Conservation (phyloP, 768 basidiomycete genomes). For the Infundibulicybe gibba region DNA sequence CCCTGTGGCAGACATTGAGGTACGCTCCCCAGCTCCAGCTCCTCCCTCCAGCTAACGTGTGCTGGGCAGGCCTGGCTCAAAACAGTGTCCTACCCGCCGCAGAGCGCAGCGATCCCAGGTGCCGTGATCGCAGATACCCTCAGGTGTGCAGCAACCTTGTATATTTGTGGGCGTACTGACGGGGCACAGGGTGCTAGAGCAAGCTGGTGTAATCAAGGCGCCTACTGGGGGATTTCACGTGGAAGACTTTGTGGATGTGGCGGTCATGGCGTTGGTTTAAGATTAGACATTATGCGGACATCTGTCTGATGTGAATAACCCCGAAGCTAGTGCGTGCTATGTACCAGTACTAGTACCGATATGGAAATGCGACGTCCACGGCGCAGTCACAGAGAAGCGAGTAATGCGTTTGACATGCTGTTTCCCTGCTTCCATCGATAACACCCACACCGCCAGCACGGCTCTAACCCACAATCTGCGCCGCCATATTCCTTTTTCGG, state of each 20-base stretch:
- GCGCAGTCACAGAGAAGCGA: no score
- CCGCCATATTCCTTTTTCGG: no score
- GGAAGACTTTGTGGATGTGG: constrained; percentile 51
- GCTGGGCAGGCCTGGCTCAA: constrained; percentile 71
- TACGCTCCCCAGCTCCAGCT: constrained; percentile 16
- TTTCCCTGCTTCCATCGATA: no score
- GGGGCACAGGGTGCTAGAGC: constrained; percentile 56
- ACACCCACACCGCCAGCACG: no score
- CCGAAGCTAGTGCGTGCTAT: no score
- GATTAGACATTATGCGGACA: constrained; percentile 1
- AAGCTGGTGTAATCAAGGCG: constrained; percentile 68
- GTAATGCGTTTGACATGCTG: no score
- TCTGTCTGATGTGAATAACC: neutral
- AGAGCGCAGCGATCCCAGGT: constrained; percentile 61
- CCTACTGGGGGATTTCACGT: constrained; percentile 53
- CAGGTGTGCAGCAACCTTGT: constrained; percentile 37
- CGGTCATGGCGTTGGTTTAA: constrained; percentile 50
- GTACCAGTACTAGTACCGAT: no score
- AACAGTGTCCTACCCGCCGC: constrained; percentile 71
- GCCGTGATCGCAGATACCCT: constrained; percentile 69
- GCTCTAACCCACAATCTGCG: no score
- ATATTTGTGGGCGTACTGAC: no score
- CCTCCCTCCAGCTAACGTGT: neutral
- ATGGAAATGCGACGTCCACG: no score
- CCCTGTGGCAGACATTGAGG: constrained; percentile 76